Percentiles rank a stretch among this genome's conserved stretches.
These are phyloP conservation scores for Tolypocladium cylindrosporum DNA, from an alignment of 2,329 filamentous ascomycete genomes.

Conservation along the genomic window DNA sequence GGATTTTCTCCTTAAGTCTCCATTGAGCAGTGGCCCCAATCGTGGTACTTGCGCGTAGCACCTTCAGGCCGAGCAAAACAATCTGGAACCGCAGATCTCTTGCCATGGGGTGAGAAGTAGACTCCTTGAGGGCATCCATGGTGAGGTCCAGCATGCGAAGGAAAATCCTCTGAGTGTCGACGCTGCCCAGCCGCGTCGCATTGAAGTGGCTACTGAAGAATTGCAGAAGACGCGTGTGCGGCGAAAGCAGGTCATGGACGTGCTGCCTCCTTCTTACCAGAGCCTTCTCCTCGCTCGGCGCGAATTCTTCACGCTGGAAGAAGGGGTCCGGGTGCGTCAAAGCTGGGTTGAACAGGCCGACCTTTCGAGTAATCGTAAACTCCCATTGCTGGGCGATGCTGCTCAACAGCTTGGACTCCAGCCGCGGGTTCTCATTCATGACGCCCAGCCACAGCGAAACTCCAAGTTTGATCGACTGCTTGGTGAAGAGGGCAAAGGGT, in stretches of 20 bases:
- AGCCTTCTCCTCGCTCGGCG: constrained; percentile 72
- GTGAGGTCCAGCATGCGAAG: constrained; percentile 72
- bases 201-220: constrained; percentile 94
- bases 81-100: constrained; percentile 88
- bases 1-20: constrained; percentile 78
- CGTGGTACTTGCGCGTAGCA: constrained; percentile 64
- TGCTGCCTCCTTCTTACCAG: constrained; percentile 67
- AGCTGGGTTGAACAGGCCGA: constrained; percentile 69
- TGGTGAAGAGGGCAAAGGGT: constrained; percentile 86
- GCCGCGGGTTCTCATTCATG: constrained; percentile 86
- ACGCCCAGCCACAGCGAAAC: constrained; percentile 95
- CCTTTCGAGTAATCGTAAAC: constrained; percentile 62
- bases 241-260: constrained; percentile 74
- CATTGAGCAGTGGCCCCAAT: constrained; percentile 57
- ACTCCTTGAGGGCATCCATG: constrained; percentile 60
- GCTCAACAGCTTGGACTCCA: constrained; percentile 76
- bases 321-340: constrained; percentile 79
- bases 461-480: constrained; percentile 89
- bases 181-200: constrained; percentile 75
- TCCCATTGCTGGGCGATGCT: constrained; percentile 93
- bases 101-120: constrained; percentile 72
- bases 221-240: constrained; percentile 75
- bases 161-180: constrained; percentile 74
- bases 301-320: constrained; percentile 83
- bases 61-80: constrained; percentile 68